Percentiles rank a stretch among this genome's conserved stretches.
phyloP scores from a whole-genome alignment of 2,329 filamentous ascomycete genomes.

The Blumeria graminis region DNA sequence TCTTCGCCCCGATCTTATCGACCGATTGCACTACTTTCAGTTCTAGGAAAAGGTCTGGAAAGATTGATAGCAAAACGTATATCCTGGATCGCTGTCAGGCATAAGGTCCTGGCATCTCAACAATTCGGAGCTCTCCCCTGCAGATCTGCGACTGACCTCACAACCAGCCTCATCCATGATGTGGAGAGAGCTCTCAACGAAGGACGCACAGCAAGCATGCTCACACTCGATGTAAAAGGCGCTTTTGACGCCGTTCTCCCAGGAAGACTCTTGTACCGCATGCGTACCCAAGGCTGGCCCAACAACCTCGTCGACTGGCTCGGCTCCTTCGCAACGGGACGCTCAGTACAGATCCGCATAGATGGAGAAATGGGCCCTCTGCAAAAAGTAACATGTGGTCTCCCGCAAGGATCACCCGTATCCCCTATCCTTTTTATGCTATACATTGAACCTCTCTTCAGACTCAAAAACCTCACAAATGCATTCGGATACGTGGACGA shows the following conservation, averaged over 20 bases:
- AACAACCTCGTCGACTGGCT: neutral
- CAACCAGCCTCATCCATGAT: neutral
- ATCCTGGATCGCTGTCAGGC: neutral
- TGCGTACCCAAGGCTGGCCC: neutral
- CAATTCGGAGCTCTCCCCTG: neutral
- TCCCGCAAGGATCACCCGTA: neutral
- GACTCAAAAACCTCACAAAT: neutral
- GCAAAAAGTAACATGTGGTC: neutral
- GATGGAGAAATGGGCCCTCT: neutral
- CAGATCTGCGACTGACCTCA: neutral
- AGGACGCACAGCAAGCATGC: neutral
- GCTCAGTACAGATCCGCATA: neutral
- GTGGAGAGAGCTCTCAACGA: neutral
- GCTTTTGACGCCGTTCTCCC: neutral
- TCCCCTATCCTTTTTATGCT: neutral
- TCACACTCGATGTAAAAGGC: neutral
- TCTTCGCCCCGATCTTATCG: neutral
- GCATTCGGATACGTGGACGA: neutral
- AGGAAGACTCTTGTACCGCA: neutral
- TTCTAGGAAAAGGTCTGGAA: neutral
- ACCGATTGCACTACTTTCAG: neutral
- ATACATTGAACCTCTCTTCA: neutral
- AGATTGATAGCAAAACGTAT: neutral
- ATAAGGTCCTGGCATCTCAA: neutral
- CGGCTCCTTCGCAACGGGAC: neutral